Evolutionary conservation across 192 early-diverging fungal genomes (phyloP).

Genomic region (Coemansia sp.): DNA sequence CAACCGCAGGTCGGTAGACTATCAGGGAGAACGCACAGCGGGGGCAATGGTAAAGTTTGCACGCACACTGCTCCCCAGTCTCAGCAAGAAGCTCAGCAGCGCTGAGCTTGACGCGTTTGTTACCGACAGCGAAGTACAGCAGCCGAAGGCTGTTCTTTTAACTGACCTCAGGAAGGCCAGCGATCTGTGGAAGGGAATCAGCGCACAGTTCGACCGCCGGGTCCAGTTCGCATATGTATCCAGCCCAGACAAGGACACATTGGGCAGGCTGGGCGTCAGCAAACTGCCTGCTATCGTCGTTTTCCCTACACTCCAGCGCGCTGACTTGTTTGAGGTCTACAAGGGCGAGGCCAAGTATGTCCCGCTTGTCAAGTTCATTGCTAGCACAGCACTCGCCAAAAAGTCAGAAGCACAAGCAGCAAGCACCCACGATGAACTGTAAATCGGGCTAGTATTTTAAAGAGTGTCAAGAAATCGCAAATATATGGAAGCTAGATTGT

Average conservation of each 20-base stretch:
- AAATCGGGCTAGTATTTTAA: not conserved
- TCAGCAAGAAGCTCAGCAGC: conserved; percentile 31
- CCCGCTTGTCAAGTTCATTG: conserved; percentile 51
- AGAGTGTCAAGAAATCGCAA: not conserved
- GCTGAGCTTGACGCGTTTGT: conserved; percentile 62
- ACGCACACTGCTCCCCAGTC: conserved; percentile 66
- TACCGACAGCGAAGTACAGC: conserved; percentile 34
- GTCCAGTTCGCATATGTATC: conserved; percentile 77
- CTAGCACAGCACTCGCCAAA: conserved; percentile 32
- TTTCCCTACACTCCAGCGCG: conserved; percentile 57
- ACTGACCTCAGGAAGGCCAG: conserved; percentile 78
- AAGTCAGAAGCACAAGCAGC: conserved; percentile 15
- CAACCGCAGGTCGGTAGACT: conserved; percentile 64
- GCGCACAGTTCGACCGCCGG: conserved; percentile 71
- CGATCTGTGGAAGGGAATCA: conserved; percentile 86
- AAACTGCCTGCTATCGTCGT: conserved; percentile 73
- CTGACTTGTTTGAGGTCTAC: conserved; percentile 58
- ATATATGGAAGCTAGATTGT: not conserved
- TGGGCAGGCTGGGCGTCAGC: conserved; percentile 64
- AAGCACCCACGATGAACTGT: conserved; percentile 42
- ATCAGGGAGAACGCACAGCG: conserved; percentile 84
- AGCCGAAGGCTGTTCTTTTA: conserved; percentile 76
- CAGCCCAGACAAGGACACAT: conserved; percentile 54
- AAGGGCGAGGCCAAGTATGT: conserved; percentile 71
- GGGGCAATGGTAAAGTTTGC: conserved; percentile 79